Evolutionary conservation across 192 early-diverging fungal genomes (phyloP).

Genomic region (Anaeromyces robustus): DNA sequence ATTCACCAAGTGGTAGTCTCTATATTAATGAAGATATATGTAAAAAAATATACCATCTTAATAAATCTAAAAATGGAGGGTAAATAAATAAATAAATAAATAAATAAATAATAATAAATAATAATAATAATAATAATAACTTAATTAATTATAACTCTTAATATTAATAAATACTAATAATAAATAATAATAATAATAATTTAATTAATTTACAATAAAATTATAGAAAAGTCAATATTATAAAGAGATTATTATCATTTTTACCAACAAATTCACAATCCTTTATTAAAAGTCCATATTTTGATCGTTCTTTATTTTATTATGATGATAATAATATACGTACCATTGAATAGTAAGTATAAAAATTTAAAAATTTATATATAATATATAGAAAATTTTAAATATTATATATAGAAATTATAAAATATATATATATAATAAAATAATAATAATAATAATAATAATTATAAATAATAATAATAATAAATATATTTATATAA

Average conservation of each 20-base stretch:
- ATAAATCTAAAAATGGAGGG: conserved; percentile 59
- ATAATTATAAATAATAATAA: too few species aligned
- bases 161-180: too few species aligned
- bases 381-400: too few species aligned
- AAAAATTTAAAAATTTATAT: too few species aligned
- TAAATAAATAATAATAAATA: too few species aligned
- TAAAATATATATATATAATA: too few species aligned
- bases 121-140: neutral
- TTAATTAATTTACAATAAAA: neutral
- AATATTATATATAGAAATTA: too few species aligned
- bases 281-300: conserved; percentile 43
- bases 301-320: conserved; percentile 41
- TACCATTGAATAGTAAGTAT: conserved; percentile 37
- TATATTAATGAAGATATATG: conserved; percentile 34
- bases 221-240: conserved; percentile 29
- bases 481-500: too few species aligned
- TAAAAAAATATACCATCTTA: conserved; percentile 32
- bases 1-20: neutral
- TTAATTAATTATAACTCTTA: too few species aligned
- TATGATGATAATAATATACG: conserved; percentile 54
- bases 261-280: conserved; percentile 50
- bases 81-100: too few species aligned
- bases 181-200: neutral
- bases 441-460: too few species aligned
- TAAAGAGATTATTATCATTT: conserved; percentile 34